phyloP scores from a whole-genome alignment of 805 yeast genomes.

The Candida bentonensis region DNA sequence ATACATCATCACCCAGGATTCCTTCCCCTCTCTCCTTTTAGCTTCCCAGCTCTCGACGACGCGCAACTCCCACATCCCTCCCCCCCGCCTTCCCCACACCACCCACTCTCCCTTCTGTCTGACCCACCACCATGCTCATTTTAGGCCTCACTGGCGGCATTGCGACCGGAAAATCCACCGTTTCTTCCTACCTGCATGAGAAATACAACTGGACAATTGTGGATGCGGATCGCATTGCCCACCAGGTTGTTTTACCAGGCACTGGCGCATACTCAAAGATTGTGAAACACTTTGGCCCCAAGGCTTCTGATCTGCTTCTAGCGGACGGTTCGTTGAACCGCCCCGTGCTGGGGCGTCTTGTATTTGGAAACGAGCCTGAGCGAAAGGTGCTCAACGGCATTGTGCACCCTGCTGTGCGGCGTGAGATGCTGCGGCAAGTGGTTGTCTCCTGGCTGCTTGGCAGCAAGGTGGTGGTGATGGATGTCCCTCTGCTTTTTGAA shows the following conservation, averaged over 20 bases:
- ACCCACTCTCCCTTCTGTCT: too few species aligned
- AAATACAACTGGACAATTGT: conserved; percentile 44
- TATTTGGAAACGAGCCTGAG: conserved; percentile 54
- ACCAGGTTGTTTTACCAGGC: conserved; percentile 75
- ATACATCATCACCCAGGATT: too few species aligned
- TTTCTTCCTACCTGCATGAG: conserved; percentile 42
- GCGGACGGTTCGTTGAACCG: conserved; percentile 48
- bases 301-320: conserved; percentile 33
- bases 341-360: conserved; percentile 59
- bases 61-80: too few species aligned
- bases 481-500: conserved; percentile 85
- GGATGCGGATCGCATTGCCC: conserved; percentile 87
- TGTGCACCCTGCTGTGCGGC: conserved; percentile 78
- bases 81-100: too few species aligned
- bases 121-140: conserved; percentile 45
- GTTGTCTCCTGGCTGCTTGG: conserved; percentile 44
- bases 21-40: too few species aligned
- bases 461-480: conserved; percentile 52
- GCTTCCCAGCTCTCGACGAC: too few species aligned
- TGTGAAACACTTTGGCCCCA: conserved; percentile 40
- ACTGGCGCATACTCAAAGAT: conserved; percentile 53
- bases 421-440: conserved; percentile 47
- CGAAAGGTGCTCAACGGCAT: conserved; percentile 51
- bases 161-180: conserved; percentile 94
- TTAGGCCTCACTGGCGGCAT: conserved; percentile 97